A percentile compares a stretch with the other conserved stretches of the same genome.
These are phyloP conservation scores for Talaromyces amestolkiae DNA, from an alignment of 2,329 filamentous ascomycete species.

Conservation along the genomic window DNA sequence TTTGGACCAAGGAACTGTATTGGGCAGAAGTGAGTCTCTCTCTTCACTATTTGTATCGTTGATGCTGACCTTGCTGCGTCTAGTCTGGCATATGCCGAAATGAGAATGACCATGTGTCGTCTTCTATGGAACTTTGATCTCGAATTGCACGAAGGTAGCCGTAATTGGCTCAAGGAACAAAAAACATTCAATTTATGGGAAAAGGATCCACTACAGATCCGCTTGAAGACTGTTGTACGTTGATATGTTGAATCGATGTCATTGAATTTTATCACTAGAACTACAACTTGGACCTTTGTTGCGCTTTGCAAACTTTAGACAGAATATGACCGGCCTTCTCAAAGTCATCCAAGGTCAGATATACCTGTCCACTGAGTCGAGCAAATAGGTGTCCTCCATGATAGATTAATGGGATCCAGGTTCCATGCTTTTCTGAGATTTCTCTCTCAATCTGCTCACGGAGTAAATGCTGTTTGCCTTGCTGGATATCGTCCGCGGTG, in stretches of 20 bases:
- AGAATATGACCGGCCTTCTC: constrained; percentile 63
- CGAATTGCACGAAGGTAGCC: background rate
- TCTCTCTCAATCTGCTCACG: constrained; percentile 58
- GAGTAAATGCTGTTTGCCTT: constrained; percentile 53
- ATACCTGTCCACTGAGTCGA: constrained; percentile 76
- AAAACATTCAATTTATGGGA: constrained; percentile 11
- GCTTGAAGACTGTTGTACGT: background rate
- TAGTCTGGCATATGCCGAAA: constrained; percentile 12
- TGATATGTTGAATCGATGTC: background rate
- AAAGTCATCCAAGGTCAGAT: constrained; percentile 75
- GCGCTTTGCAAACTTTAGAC: constrained; percentile 49
- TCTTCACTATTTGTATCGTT: background rate
- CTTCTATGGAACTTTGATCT: constrained; percentile 9
- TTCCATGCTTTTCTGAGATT: constrained; percentile 61
- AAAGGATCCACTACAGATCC: constrained; percentile 6
- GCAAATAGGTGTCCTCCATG: constrained; percentile 66
- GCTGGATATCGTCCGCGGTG: constrained; percentile 40
- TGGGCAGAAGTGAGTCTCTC: constrained; percentile 41
- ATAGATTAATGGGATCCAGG: constrained; percentile 65
- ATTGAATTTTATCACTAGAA: background rate
- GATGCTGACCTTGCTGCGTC: background rate
- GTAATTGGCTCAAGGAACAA: constrained; percentile 7
- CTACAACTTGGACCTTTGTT: background rate
- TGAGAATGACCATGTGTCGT: constrained; percentile 11
- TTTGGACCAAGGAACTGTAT: constrained; percentile 52